Evolutionary conservation across 345 rosid genomes (phyloP).

Genomic region (Populus tremula): DNA sequence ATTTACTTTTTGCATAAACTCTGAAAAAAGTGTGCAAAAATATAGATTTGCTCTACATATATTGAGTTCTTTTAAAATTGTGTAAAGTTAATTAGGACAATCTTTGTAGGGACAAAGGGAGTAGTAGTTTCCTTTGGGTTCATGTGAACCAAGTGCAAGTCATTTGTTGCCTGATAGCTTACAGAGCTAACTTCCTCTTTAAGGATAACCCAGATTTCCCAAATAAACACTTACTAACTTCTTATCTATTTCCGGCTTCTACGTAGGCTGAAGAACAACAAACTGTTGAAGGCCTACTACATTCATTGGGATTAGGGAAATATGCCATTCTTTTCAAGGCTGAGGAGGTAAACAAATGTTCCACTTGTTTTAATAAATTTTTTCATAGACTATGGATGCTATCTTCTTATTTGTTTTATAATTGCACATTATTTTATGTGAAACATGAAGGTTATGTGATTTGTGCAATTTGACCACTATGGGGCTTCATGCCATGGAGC

Average conservation of each 20-base stretch:
- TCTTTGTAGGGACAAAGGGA: not conserved
- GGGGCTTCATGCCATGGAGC: not conserved
- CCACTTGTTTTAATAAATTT: conserved; percentile 7
- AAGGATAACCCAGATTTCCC: not conserved
- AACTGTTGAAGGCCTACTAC: conserved; percentile 76
- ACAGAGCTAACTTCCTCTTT: not conserved
- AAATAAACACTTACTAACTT: not conserved
- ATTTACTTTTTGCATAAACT: too few species aligned
- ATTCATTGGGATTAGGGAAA: conserved; percentile 72
- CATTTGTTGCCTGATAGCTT: not conserved
- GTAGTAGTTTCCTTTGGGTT: not conserved
- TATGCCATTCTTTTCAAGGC: conserved; percentile 73
- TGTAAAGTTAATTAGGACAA: not conserved
- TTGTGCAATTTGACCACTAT: conserved; percentile 1
- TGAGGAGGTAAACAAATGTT: conserved; percentile 70
- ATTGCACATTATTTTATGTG: not conserved
- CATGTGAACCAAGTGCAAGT: not conserved
- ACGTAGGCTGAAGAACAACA: conserved; percentile 63
- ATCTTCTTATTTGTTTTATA: not conserved
- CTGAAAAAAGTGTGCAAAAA: not conserved
- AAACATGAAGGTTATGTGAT: not conserved
- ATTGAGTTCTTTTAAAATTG: not conserved
- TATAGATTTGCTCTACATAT: not conserved
- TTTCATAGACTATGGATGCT: not conserved
- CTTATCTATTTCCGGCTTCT: not conserved